Conservation (phyloP, 129 eudicot species). For the Daucus carota region DNA sequence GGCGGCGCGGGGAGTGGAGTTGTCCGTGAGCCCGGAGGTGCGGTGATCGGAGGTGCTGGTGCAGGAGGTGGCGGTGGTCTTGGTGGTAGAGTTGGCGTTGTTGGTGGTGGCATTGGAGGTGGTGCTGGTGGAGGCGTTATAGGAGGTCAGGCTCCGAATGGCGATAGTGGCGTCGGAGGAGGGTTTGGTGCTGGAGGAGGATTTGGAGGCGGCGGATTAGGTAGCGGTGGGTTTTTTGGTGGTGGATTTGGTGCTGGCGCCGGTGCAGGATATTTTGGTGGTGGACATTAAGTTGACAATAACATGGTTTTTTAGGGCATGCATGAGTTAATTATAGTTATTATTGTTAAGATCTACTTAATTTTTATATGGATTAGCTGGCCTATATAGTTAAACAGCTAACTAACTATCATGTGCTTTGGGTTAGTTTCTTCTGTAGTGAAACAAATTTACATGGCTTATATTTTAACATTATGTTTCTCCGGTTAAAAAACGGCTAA, state of each 20-base stretch:
- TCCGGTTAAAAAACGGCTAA: too few relatives aligned
- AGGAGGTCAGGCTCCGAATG: neutral
- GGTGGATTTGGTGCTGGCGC: constrained; percentile 1
- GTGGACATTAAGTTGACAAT: neutral
- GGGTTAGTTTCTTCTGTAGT: too few relatives aligned
- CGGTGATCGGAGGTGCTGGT: neutral
- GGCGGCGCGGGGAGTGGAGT: constrained; percentile 3
- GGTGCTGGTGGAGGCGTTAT: constrained; percentile 2
- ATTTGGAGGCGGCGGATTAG: constrained; percentile 2
- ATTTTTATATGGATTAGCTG: too few relatives aligned
- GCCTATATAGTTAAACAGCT: neutral
- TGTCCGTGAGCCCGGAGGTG: neutral
- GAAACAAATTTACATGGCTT: too few relatives aligned
- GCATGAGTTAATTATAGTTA: neutral
- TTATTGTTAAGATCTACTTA: neutral
- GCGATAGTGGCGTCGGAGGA: neutral
- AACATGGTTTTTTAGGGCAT: neutral
- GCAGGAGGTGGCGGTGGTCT: constrained; percentile 1
- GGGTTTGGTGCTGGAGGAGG: constrained; percentile 6
- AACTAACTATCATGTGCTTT: too few relatives aligned
- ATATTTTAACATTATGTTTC: too few relatives aligned
- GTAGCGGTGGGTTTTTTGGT: constrained; percentile 3
- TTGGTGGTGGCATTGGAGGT: constrained; percentile 8
- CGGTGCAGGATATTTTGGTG: constrained; percentile 1
- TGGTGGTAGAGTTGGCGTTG: neutral